Evolutionary conservation across 2,329 filamentous ascomycete species (phyloP).

Genomic region (Hypoxylon sp.): DNA sequence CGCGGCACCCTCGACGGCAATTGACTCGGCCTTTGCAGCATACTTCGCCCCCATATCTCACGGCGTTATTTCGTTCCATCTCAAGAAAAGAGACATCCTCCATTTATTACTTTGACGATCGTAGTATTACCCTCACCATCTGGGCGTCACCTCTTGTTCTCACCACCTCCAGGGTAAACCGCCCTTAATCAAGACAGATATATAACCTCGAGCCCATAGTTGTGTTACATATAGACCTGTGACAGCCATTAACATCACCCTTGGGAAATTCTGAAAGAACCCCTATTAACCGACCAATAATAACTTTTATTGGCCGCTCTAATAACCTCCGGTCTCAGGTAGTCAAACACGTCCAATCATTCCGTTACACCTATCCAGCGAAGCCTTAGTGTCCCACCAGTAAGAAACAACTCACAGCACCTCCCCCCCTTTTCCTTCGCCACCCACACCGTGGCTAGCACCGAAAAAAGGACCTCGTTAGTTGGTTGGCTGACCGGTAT

Average conservation of each 20-base stretch:
- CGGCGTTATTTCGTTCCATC: background rate
- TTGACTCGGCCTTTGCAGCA: background rate
- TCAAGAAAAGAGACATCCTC: background rate
- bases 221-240: background rate
- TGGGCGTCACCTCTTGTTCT: background rate
- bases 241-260: background rate
- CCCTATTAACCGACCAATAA: conserved; percentile 6
- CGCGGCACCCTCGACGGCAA: conserved; percentile 5
- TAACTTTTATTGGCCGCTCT: background rate
- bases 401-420: conserved; percentile 9
- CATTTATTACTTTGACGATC: background rate
- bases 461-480: background rate
- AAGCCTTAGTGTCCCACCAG: conserved; percentile 7
- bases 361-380: background rate
- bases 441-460: conserved; percentile 10
- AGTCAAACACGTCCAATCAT: conserved; percentile 2
- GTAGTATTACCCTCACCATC: background rate
- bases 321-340: background rate
- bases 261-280: background rate
- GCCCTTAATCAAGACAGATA: background rate
- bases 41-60: background rate
- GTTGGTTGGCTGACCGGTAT: conserved; percentile 17
- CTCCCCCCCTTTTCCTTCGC: conserved; percentile 2
- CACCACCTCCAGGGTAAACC: background rate
- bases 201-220: background rate